A percentile compares a stretch with the other conserved stretches of the same genome.
Evolutionary conservation across 805 yeast genomes (phyloP).

Genomic region (Candida sphagnicola): DNA sequence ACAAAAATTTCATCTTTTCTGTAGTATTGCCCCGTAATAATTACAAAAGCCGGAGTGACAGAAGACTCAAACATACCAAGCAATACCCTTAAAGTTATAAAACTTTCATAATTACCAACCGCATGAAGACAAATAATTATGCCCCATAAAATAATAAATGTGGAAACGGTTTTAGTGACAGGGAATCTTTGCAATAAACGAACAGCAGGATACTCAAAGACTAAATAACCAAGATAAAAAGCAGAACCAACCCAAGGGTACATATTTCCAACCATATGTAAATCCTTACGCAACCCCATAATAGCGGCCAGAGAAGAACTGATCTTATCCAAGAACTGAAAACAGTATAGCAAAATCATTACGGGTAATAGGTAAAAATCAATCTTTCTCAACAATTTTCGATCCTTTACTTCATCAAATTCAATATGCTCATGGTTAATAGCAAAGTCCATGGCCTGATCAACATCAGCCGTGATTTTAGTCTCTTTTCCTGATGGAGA

Average conservation of each 20-base stretch:
- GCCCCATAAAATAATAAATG: conserved; percentile 62
- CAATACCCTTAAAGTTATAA: conserved; percentile 34
- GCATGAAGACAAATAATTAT: conserved; percentile 50
- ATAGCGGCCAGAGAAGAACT: conserved; percentile 37
- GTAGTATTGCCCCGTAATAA: conserved; percentile 33
- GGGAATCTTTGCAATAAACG: conserved; percentile 52
- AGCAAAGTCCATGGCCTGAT: conserved; percentile 35
- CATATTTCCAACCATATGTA: conserved; percentile 32
- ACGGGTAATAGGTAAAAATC: conserved; percentile 23
- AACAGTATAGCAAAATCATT: conserved; percentile 19
- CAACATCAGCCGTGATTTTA: conserved; percentile 31
- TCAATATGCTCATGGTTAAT: conserved; percentile 13
- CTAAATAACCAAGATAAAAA: conserved; percentile 55
- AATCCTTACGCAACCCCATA: conserved; percentile 34
- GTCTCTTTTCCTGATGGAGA: conserved; percentile 21
- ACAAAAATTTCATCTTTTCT: conserved; percentile 29
- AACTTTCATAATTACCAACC: conserved; percentile 43
- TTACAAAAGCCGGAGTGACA: conserved; percentile 39
- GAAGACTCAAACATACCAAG: conserved; percentile 37
- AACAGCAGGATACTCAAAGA: conserved; percentile 49
- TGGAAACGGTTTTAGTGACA: conserved; percentile 47
- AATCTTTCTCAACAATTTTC: conserved; percentile 17
- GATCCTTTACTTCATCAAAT: conserved; percentile 14
- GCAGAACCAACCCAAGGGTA: conserved; percentile 37
- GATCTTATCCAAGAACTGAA: conserved; percentile 35